Evolutionary conservation across 768 basidiomycete genomes (phyloP), one percentile per base, ranked within the genome.

Genomic region (Coprinellus micaceus): DNA sequence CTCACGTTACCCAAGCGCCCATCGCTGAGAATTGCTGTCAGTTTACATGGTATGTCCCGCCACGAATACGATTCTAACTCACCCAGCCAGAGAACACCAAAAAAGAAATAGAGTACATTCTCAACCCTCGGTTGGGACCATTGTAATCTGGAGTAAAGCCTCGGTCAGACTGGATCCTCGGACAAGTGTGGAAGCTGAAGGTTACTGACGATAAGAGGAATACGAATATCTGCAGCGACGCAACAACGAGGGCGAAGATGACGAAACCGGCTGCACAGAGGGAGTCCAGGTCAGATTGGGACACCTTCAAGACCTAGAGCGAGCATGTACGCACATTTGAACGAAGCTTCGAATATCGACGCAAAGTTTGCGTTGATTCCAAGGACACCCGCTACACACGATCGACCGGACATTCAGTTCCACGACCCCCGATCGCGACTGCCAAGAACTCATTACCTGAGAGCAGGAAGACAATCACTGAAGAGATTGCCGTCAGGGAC

Each of bases 1-100:
- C 82, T 68, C 68, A 90, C 88, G 78, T 77, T 22, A 87, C 72
- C 88, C 89, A 91, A 17, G 89, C 82, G 29, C 78, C 89, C 82
- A 88, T 81, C 22, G 84, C 89, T 90, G 64, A 54, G 33, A 61
- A 52, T 45, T 58, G 22, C 56, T 39, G 43, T 52, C 30, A 54
- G 43, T 29, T 62, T 54, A 37, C 57, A 21, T n/a, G n/a, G n/a
- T n/a, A 39, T 58, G 59, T 26, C 58, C 17, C 4, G 33, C 56
- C 45, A 33, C 13, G 22, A 56, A n/a, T n/a, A 53, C n/a, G 3
- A 21, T 1, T 43, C 41, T 25, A n/a, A 70, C 84, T 60, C 65
- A 87, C 89, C 75, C 36, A 92, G 74, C 90, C 90, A 92, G 33
- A 91, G 64, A 19, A 81, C 73, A 10, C 78, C 81, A 28, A 88